Conservation (phyloP, 441 rosid species). For the Mallotus repandus region DNA sequence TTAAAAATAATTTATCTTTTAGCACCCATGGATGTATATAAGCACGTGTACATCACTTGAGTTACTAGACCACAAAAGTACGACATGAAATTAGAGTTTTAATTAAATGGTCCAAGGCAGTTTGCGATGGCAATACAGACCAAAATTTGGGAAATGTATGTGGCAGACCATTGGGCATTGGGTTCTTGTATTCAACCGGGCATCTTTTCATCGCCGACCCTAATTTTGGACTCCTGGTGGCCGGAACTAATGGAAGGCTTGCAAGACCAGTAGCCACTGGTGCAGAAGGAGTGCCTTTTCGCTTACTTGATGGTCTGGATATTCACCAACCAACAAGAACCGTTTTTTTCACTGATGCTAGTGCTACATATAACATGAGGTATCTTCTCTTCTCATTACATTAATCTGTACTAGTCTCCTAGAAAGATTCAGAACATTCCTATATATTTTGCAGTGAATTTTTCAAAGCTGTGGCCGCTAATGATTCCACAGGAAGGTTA, state of each 20-base stretch:
- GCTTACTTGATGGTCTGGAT: slow-evolving; percentile 36
- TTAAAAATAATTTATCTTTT: too few species aligned
- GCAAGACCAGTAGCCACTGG: slow-evolving; percentile 6
- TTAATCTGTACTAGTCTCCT: too few species aligned
- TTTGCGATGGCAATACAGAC: slow-evolving; percentile 30
- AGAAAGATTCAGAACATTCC: too few species aligned
- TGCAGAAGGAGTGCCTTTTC: slow-evolving; percentile 34
- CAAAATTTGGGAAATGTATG: slow-evolving; percentile 21
- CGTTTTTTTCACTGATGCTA: slow-evolving; percentile 38
- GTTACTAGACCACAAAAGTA: too few species aligned
- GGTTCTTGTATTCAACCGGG: slow-evolving; percentile 22
- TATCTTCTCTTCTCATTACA: not conserved
- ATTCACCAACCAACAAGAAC: slow-evolving; percentile 30
- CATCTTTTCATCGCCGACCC: slow-evolving; percentile 39
- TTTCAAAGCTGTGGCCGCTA: not conserved
- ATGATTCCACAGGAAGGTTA: slow-evolving; percentile 24
- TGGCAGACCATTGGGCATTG: slow-evolving; percentile 43
- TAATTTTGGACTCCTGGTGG: slow-evolving; percentile 35
- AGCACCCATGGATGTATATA: too few species aligned
- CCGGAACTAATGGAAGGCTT: not conserved
- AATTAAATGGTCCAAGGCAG: slow-evolving; percentile 23
- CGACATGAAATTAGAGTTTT: too few species aligned
- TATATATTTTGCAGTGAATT: slow-evolving; percentile 2
- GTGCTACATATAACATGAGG: slow-evolving; percentile 26
- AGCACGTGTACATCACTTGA: too few species aligned